phyloP scores from a whole-genome alignment of 352 stramenopile genomes.

The Hyaloperonospora arabidopsidis region DNA sequence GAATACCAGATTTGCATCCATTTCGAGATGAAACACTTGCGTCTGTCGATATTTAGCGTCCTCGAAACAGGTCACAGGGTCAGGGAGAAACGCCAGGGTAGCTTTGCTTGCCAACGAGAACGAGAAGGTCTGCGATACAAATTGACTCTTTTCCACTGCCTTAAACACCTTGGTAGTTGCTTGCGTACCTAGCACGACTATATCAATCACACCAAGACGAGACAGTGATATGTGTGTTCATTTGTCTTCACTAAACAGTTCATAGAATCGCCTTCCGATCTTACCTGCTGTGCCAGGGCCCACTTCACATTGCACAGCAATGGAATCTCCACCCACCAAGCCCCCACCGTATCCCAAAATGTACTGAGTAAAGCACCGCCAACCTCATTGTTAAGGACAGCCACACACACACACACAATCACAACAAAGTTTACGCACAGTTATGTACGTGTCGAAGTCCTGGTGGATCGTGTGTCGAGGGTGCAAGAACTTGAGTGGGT shows the following conservation, averaged over 20 bases:
- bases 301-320: constrained; percentile 54
- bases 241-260: neutral
- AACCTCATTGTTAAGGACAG: neutral
- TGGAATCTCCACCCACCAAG: constrained; percentile 66
- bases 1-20: constrained; percentile 57
- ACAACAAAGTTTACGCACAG: constrained; percentile 29
- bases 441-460: constrained; percentile 64
- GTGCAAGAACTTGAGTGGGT: constrained; percentile 84
- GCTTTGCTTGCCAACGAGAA: constrained; percentile 42
- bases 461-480: constrained; percentile 53
- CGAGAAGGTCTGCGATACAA: constrained; percentile 48
- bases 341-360: constrained; percentile 79
- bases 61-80: constrained; percentile 79
- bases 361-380: constrained; percentile 35
- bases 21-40: constrained; percentile 49
- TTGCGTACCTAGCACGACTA: constrained; percentile 71
- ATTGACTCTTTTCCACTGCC: constrained; percentile 31
- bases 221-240: neutral
- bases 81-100: constrained; percentile 66
- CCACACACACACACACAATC: neutral
- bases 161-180: constrained; percentile 87
- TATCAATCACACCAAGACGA: constrained; percentile 1
- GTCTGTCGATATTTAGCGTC: constrained; percentile 56
- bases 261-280: neutral
- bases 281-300: constrained; percentile 40